Base-by-base conservation (phyloP, 2,329 filamentous ascomycete species). In the Pseudogymnoascus sp. region DNA sequence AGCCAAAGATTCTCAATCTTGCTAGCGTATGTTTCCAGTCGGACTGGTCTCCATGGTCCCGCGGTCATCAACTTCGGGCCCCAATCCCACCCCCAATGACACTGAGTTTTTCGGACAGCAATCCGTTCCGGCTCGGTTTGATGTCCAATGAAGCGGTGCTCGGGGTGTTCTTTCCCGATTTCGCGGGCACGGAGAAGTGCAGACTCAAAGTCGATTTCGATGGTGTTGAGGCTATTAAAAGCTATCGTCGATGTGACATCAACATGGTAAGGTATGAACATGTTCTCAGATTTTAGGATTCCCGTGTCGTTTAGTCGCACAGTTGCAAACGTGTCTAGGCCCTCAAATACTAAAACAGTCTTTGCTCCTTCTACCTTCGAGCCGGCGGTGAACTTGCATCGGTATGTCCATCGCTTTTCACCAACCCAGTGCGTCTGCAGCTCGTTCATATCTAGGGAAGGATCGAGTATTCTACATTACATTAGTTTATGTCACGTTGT, bases 21-120 rank as follows among this genome's bases (percentile, higher is more conserved):
- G 7, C 80, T 78, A 41, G 76, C 72, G 64, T 88, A 91, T 0
- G 81, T 79, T 71, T 93, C 88, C 1, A 92, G 72, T 11, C 79
- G 79, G 1, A 91, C 80, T 1, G 85, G 81, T 65, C 83, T 82
- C 88, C 89, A 92, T 2, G 85, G 83, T 0, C 86, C 86, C 7
- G 80, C 81, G 0, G 84, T 86, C 71, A 85, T 79, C 60, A 88
- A 68, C 5, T 86, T 78, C 0, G 86, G 86, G 0, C 86, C 87
- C 87, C 86, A 88, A 68, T 89, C 86, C 86, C 86, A 89, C 4
- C 87, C 70, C 69, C 84, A 89, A 67, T 88, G 83, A 67, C 86
- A 89, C 71, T 89, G 87, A 0, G 86, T 83, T 69, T 89, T 89
- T n/a, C 87, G 76, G 0, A 84, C 80, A 2, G 79, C 79, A 11